A percentile compares a stretch with the other conserved stretches of the same genome.
Conservation (phyloP, 768 basidiomycete species). For the Leccinum subgranulosum region DNA sequence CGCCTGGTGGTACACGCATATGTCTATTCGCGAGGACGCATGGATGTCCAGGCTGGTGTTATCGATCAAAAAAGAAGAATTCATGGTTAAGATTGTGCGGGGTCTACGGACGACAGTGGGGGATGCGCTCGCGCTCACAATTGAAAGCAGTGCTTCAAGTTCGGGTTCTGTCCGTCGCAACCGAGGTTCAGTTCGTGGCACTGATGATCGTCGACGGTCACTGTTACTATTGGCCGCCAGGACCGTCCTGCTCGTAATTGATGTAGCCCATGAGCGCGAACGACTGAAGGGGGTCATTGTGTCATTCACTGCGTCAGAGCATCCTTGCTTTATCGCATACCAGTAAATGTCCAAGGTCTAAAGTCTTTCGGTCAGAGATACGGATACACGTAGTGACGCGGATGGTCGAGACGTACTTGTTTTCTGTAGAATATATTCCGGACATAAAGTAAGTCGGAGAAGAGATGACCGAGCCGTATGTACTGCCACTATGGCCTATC, state of each 20-base stretch:
- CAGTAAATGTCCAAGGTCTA: constrained; percentile 13
- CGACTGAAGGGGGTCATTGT: constrained; percentile 24
- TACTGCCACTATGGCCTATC: neutral
- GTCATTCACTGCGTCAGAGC: neutral
- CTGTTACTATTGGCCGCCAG: constrained; percentile 64
- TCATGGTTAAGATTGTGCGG: neutral
- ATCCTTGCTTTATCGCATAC: neutral
- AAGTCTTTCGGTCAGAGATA: neutral
- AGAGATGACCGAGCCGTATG: no score
- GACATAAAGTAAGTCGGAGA: neutral
- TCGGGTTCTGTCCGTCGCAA: constrained; percentile 67
- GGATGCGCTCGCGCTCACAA: constrained; percentile 41
- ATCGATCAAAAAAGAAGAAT: neutral
- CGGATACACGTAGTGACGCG: neutral
- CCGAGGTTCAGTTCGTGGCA: constrained; percentile 58
- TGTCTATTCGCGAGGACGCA: constrained; percentile 41
- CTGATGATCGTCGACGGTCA: constrained; percentile 53
- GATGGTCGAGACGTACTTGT: neutral
- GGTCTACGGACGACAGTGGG: neutral
- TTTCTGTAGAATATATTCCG: neutral
- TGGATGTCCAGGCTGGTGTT: constrained; percentile 39
- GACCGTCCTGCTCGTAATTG: constrained; percentile 55
- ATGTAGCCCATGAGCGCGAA: constrained; percentile 37
- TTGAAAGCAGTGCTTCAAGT: constrained; percentile 49
- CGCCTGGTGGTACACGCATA: constrained; percentile 57